A percentile compares a stretch with the other conserved stretches of the same genome.
phyloP scores from a whole-genome alignment of 257 asterid genomes.

The Agastache rugosa region DNA sequence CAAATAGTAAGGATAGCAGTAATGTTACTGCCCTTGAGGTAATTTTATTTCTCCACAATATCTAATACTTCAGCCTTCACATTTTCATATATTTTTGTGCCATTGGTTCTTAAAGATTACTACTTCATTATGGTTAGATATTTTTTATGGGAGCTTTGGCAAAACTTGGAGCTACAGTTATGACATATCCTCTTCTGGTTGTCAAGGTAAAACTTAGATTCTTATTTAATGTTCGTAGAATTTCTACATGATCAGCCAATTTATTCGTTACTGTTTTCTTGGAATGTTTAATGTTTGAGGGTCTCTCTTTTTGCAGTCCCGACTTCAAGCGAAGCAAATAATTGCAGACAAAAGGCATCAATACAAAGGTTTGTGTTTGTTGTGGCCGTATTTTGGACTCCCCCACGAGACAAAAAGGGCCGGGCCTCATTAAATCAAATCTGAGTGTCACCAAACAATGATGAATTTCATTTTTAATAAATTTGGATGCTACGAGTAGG shows the following conservation, averaged over 20 bases:
- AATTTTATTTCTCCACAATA: conserved; percentile 20
- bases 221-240: background rate
- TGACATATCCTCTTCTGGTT: conserved; percentile 92
- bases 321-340: conserved; percentile 93
- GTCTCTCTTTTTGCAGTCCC: conserved; percentile 64
- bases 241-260: conserved; percentile 11
- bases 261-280: conserved; percentile 17
- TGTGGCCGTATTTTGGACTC: conserved; percentile 12
- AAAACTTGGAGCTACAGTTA: conserved; percentile 97
- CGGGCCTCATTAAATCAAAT: too few species aligned
- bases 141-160: conserved; percentile 98
- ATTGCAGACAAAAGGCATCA: conserved; percentile 75
- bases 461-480: background rate
- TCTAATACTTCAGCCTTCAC: background rate
- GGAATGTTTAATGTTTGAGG: background rate
- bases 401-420: background rate
- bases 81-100: background rate
- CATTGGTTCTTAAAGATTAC: conserved; percentile 27
- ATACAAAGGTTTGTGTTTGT: conserved; percentile 66
- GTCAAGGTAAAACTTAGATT: conserved; percentile 66
- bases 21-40: conserved; percentile 91
- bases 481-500: conserved; percentile 10
- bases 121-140: conserved; percentile 51
- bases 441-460: background rate
- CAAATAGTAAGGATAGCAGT: conserved; percentile 49